Evolutionary conservation across 2,329 filamentous ascomycete species (phyloP).

Genomic region (Colletotrichum magnum): DNA sequence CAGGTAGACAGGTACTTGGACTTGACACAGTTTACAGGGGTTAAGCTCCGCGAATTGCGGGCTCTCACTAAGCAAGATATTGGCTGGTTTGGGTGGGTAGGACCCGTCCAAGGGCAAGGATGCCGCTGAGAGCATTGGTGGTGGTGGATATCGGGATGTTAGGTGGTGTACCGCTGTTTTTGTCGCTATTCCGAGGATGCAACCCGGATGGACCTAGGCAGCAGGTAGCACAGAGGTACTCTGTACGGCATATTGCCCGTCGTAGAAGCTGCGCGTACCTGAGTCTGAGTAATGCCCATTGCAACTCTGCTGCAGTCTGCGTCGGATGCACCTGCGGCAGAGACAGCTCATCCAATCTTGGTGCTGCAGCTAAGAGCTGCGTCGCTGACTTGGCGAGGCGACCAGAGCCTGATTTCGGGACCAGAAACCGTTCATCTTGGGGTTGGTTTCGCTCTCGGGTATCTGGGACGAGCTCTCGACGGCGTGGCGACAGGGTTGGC

Average conservation of each 20-base stretch:
- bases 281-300: slow-evolving; percentile 8
- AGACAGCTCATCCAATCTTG: slow-evolving; percentile 29
- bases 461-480: background rate
- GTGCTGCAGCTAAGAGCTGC: slow-evolving; percentile 17
- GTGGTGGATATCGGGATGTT: slow-evolving; percentile 29
- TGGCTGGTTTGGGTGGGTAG: background rate
- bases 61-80: slow-evolving; percentile 24
- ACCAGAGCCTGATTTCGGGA: slow-evolving; percentile 10
- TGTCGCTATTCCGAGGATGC: background rate
- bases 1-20: slow-evolving; percentile 16
- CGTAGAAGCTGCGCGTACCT: slow-evolving; percentile 3
- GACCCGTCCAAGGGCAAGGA: background rate
- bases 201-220: slow-evolving; percentile 29
- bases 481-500: background rate
- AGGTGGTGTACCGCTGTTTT: no score
- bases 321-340: slow-evolving; percentile 8
- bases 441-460: background rate
- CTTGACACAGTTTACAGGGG: slow-evolving; percentile 12
- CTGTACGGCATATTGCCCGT: background rate
- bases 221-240: slow-evolving; percentile 11
- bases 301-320: slow-evolving; percentile 1
- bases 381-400: background rate
- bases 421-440: background rate
- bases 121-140: background rate
- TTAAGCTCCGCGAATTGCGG: slow-evolving; percentile 2